Percentiles rank a stretch among this genome's conserved stretches.
Evolutionary conservation across 176 grass and related monocot species (phyloP).

Genomic region (Zea luxurians): DNA sequence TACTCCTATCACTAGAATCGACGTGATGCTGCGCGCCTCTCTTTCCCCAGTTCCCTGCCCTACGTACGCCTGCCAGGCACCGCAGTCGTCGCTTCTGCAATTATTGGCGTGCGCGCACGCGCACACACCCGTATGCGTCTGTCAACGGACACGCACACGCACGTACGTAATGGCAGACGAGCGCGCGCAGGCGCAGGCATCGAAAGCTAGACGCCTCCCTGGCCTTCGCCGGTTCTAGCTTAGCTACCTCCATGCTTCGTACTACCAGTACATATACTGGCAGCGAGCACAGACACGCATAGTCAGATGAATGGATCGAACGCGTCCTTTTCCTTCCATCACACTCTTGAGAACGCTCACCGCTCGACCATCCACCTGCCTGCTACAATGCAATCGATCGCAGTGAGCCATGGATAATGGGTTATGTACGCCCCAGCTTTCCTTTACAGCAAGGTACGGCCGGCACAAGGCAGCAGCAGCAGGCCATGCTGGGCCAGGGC

Average conservation of each 20-base stretch:
- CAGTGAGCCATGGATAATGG: background rate
- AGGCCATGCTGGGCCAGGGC: background rate
- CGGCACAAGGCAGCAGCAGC: background rate
- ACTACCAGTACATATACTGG: background rate
- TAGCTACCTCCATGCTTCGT: background rate
- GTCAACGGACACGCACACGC: background rate
- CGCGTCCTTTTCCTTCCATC: background rate
- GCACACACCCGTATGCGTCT: background rate
- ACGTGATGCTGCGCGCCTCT: background rate
- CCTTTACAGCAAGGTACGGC: background rate
- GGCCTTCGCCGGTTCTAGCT: background rate
- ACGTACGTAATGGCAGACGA: background rate
- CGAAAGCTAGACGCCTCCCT: background rate
- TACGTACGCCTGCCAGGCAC: background rate
- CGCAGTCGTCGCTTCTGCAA: background rate
- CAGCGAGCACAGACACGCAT: conserved; percentile 4
- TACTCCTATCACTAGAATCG: background rate
- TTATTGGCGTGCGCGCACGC: background rate
- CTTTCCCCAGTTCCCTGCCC: background rate
- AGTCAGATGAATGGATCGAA: background rate
- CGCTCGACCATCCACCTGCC: background rate
- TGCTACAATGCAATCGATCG: background rate
- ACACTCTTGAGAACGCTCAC: background rate
- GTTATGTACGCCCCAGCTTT: background rate
- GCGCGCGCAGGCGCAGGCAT: background rate